phyloP scores from a whole-genome alignment of 495 filamentous ascomycete genomes.

The Parathielavia appendiculata region DNA sequence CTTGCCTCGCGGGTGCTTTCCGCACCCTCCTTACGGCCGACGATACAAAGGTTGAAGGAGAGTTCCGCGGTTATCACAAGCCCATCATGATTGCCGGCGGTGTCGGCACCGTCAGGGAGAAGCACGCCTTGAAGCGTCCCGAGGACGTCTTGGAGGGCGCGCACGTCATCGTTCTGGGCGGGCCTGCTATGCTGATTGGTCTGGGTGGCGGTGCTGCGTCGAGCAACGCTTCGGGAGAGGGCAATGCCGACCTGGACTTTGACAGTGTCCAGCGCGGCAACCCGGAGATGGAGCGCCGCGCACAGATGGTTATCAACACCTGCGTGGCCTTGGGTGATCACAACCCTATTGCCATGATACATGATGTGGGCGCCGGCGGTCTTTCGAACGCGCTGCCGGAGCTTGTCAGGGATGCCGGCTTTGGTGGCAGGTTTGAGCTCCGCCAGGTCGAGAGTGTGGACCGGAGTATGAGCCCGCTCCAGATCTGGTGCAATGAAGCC shows the following conservation, averaged over 20 bases:
- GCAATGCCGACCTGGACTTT: constrained; percentile 86
- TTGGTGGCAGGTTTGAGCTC: constrained; percentile 85
- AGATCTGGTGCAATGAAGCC: constrained; percentile 97
- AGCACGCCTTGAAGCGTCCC: constrained; percentile 80
- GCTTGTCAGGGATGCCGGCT: constrained; percentile 82
- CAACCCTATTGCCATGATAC: constrained; percentile 92
- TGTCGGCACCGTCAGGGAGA: constrained; percentile 89
- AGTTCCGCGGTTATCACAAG: constrained; percentile 91
- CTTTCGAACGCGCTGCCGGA: constrained; percentile 85
- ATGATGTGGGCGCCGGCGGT: constrained; percentile 94
- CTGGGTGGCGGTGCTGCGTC: constrained; percentile 93
- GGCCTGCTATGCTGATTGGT: constrained; percentile 95
- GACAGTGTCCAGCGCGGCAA: constrained; percentile 93
- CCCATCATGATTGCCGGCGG: constrained; percentile 99
- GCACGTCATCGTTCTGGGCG: constrained; percentile 85
- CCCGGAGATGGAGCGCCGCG: constrained; percentile 88
- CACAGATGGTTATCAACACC: constrained; percentile 93
- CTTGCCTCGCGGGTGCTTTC: constrained; percentile 84
- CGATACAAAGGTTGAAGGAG: constrained; percentile 42
- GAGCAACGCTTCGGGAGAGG: constrained; percentile 82
- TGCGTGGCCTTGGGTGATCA: constrained; percentile 76
- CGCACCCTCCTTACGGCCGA: constrained; percentile 71
- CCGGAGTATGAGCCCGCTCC: constrained; percentile 82
- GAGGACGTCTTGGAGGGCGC: constrained; percentile 73
- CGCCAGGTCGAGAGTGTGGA: constrained; percentile 88